These are phyloP conservation scores for Volvox reticuliferus DNA, from an alignment of 139 green algal genomes.

Conservation along the genomic window DNA sequence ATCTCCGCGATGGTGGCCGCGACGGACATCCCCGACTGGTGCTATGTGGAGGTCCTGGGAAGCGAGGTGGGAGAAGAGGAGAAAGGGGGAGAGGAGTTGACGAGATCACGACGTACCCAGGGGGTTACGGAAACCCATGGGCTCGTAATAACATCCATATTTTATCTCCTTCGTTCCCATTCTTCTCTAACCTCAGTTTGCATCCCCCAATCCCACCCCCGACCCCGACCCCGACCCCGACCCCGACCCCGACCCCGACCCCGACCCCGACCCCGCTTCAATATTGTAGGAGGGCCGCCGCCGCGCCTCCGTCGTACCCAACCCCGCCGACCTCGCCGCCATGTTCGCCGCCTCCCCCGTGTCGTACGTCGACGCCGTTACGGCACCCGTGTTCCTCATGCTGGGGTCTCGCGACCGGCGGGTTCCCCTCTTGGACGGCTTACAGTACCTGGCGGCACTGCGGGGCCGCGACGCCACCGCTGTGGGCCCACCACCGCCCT, in stretches of 20 bases:
- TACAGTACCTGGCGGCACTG: conserved; percentile 82
- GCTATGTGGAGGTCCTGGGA: conserved; percentile 88
- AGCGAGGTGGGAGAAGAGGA: conserved; percentile 58
- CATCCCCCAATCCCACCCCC: not conserved
- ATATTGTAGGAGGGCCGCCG: conserved; percentile 62
- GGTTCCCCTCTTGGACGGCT: conserved; percentile 72
- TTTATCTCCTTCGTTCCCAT: not conserved
- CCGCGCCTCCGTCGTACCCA: conserved; percentile 62
- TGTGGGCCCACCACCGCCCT: conserved; percentile 14
- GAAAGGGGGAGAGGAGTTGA: too few species aligned
- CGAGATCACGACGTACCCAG: too few species aligned
- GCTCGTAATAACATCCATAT: too few species aligned
- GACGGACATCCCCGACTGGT: conserved; percentile 95
- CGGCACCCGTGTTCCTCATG: conserved; percentile 88
- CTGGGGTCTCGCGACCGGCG: conserved; percentile 85
- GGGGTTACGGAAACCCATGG: too few species aligned
- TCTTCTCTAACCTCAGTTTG: not conserved
- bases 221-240: not conserved
- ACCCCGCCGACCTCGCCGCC: conserved; percentile 71
- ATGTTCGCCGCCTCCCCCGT: conserved; percentile 81
- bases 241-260: not conserved
- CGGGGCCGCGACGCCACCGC: conserved; percentile 55
- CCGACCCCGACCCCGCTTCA: not conserved
- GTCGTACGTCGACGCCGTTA: conserved; percentile 70
- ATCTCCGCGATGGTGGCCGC: conserved; percentile 87